Conservation (phyloP, 2,329 filamentous ascomycete genomes). For the Fusarium mundagurra region DNA sequence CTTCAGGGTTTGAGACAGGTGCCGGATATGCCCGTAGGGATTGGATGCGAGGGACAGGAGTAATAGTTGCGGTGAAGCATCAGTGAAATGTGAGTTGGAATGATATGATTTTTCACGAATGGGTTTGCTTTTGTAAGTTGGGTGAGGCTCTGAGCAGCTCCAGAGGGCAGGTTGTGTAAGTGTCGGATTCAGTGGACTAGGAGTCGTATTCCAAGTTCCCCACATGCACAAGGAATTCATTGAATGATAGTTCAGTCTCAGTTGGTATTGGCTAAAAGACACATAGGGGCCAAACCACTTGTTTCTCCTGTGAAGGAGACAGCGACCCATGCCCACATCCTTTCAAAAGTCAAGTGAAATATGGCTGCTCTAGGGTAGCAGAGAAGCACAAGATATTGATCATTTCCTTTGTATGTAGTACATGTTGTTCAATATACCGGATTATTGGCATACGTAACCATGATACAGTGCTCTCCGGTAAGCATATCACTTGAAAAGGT, state of each 20-base stretch:
- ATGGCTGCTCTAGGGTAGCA: neutral
- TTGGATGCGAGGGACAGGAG: neutral
- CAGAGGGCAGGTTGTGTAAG: too few species aligned
- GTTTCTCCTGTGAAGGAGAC: neutral
- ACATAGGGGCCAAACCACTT: neutral
- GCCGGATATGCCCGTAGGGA: neutral
- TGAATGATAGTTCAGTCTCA: neutral
- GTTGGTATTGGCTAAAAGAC: fast-evolving
- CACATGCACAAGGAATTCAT: neutral
- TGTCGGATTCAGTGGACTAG: too few species aligned
- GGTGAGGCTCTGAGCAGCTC: neutral
- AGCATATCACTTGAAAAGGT: too few species aligned
- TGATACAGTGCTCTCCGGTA: neutral
- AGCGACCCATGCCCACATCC: neutral
- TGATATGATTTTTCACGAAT: neutral
- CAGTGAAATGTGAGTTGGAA: too few species aligned
- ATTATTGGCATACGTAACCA: neutral
- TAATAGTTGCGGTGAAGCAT: neutral
- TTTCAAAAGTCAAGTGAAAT: too few species aligned
- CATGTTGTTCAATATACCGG: neutral
- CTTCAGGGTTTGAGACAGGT: slow-evolving; percentile 6
- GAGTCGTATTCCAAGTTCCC: neutral
- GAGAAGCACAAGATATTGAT: neutral
- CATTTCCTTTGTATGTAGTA: too few species aligned
- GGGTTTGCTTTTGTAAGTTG: neutral